Evolutionary conservation across 768 basidiomycete genomes (phyloP).

Genomic region (Hericium erinaceus): DNA sequence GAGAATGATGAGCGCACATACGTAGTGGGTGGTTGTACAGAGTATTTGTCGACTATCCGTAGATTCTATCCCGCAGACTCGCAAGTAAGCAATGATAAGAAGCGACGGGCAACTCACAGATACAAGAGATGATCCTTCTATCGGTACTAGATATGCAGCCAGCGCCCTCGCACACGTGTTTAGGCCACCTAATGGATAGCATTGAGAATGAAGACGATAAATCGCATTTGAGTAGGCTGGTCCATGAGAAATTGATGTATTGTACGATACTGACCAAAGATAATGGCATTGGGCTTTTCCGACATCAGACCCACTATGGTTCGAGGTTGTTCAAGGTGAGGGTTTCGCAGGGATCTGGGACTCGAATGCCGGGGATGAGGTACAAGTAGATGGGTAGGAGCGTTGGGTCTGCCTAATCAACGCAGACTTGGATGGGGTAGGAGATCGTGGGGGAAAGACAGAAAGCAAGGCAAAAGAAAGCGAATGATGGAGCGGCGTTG

Average conservation of each 20-base stretch:
- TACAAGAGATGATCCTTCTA: slow-evolving; percentile 59
- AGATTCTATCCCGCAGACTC: slow-evolving; percentile 37
- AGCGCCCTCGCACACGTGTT: slow-evolving; percentile 73
- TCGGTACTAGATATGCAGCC: slow-evolving; percentile 56
- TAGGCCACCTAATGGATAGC: slow-evolving; percentile 50
- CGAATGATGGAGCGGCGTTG: too few relatives aligned
- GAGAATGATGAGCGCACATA: slow-evolving; percentile 25
- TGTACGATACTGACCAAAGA: slow-evolving; percentile 50
- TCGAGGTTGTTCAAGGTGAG: too few relatives aligned
- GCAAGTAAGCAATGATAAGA: slow-evolving; percentile 9
- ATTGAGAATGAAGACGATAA: slow-evolving; percentile 2
- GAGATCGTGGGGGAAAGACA: too few relatives aligned
- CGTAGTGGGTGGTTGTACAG: slow-evolving; percentile 68
- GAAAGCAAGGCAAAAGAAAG: too few relatives aligned
- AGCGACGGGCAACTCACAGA: slow-evolving; percentile 39
- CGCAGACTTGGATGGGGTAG: too few relatives aligned
- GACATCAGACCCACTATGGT: slow-evolving; percentile 22
- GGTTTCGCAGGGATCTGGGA: too few relatives aligned
- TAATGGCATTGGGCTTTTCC: slow-evolving; percentile 56
- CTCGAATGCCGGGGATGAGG: too few relatives aligned
- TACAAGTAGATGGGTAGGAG: too few relatives aligned
- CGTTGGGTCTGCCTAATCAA: too few relatives aligned
- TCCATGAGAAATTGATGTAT: too few relatives aligned
- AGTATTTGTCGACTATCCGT: slow-evolving; percentile 68
- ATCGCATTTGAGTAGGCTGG: too few relatives aligned